These are phyloP conservation scores for Andrographis paniculata DNA, from an alignment of 305 asterid genomes.

Conservation along the genomic window DNA sequence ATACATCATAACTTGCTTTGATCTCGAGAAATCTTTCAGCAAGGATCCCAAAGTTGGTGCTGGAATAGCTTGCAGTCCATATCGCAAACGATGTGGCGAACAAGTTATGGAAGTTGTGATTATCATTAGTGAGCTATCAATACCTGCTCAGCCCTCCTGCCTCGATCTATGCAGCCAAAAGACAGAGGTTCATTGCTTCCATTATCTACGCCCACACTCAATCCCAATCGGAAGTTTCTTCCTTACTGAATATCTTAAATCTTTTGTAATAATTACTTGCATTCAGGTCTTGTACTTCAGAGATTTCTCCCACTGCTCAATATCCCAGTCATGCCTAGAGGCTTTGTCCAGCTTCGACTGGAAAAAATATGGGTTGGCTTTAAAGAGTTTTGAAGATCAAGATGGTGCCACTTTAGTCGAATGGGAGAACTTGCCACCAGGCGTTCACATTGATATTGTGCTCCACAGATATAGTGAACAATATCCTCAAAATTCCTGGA, in stretches of 20 bases:
- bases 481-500: constrained; percentile 38
- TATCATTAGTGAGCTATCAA: constrained; percentile 43
- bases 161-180: constrained; percentile 32
- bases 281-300: constrained; percentile 56
- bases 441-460: constrained; percentile 47
- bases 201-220: too few relatives aligned
- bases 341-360: constrained; percentile 69
- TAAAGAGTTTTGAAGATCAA: constrained; percentile 44
- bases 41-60: constrained; percentile 64
- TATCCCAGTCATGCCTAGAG: constrained; percentile 48
- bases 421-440: constrained; percentile 77
- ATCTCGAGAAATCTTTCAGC: constrained; percentile 33
- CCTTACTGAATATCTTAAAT: too few relatives aligned
- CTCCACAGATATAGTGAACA: constrained; percentile 59
- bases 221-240: too few relatives aligned
- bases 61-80: constrained; percentile 50
- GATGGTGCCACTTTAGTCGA: constrained; percentile 51
- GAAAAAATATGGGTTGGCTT: constrained; percentile 65
- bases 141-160: constrained; percentile 41
- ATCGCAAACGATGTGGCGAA: constrained; percentile 30
- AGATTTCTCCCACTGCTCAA: constrained; percentile 63
- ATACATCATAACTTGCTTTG: constrained; percentile 10
- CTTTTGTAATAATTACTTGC: neutral
- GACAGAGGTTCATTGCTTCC: constrained; percentile 61
- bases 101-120: constrained; percentile 68